Conservation (phyloP, 306 rosid species). For the Trichosanthes truncata region DNA sequence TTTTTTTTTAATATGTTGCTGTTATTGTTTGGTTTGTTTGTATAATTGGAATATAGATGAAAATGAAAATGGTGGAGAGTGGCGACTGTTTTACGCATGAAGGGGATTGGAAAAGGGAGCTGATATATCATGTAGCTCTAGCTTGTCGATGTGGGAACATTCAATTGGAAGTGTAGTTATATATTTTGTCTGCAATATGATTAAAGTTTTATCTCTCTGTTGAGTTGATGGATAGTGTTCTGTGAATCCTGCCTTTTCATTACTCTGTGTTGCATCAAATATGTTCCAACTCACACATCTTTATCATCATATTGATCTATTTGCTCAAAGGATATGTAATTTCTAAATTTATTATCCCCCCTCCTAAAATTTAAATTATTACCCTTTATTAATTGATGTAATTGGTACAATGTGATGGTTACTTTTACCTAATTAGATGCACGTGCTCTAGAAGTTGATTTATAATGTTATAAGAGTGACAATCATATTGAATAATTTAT, state of each 20-base stretch:
- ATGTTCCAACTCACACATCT: neutral
- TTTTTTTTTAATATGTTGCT: neutral
- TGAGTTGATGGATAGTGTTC: neutral
- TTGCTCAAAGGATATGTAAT: neutral
- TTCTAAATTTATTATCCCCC: neutral
- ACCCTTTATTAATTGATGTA: too few species aligned
- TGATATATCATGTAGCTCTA: neutral
- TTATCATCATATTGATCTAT: neutral
- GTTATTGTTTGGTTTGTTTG: neutral
- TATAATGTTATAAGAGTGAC: neutral
- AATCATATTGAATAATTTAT: neutral
- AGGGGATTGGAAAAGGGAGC: neutral
- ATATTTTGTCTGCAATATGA: neutral
- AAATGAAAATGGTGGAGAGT: neutral
- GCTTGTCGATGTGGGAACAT: conserved; percentile 8
- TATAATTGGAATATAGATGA: neutral
- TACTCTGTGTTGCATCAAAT: neutral
- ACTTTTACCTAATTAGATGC: neutral
- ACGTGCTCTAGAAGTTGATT: neutral
- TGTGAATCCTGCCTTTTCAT: neutral
- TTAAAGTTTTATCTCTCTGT: neutral
- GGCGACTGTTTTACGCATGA: neutral
- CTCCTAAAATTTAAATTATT: neutral
- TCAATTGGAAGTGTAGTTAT: neutral
- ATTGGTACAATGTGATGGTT: neutral